These are phyloP conservation scores for Spongiforma sp. DNA, from an alignment of 1,284 basidiomycete genomes.

Conservation along the genomic window DNA sequence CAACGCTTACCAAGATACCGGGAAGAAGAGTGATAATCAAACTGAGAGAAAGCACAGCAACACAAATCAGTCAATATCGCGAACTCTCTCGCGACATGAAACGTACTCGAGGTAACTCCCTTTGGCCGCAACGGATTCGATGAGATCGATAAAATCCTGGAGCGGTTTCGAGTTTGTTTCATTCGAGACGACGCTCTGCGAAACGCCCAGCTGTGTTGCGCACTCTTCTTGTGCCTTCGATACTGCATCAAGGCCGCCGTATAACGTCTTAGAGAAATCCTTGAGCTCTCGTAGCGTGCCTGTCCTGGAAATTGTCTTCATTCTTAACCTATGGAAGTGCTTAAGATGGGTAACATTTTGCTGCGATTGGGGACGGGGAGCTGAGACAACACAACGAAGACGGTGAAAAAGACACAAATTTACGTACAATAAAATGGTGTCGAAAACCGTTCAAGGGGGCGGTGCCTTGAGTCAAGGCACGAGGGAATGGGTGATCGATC, in stretches of 20 bases:
- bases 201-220: slow-evolving; percentile 4
- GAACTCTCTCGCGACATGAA: neutral
- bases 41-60: neutral
- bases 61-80: no score
- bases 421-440: slow-evolving; percentile 13
- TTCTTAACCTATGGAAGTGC: slow-evolving; percentile 6
- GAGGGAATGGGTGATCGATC: neutral
- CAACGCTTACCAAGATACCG: slow-evolving; percentile 9
- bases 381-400: neutral
- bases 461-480: neutral
- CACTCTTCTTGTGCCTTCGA: neutral
- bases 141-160: slow-evolving; percentile 1
- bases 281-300: slow-evolving; percentile 7
- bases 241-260: neutral
- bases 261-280: neutral
- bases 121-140: neutral
- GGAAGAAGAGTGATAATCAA: slow-evolving; percentile 11
- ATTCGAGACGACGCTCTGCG: neutral
- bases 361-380: neutral
- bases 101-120: slow-evolving; percentile 15
- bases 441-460: no score
- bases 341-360: no score
- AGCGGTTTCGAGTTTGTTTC: slow-evolving; percentile 1
- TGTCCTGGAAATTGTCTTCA: no score
- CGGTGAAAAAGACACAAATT: neutral